A percentile compares a stretch with the other conserved stretches of the same genome.
phyloP scores from a whole-genome alignment of 2,329 filamentous ascomycete species.

The Neonectria coccinea region DNA sequence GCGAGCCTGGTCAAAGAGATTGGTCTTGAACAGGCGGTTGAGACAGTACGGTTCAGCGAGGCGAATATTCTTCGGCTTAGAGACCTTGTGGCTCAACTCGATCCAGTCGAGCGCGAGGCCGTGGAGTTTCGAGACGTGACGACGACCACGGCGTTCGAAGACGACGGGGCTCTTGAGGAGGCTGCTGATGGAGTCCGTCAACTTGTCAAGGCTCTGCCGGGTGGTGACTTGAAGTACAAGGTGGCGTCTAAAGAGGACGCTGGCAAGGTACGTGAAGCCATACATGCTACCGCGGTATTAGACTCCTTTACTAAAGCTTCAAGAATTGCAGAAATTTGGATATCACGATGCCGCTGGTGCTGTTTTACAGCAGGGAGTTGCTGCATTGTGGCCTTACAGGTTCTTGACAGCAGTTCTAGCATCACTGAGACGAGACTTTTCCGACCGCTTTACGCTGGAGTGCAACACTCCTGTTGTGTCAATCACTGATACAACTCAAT shows the following conservation, averaged over 20 bases:
- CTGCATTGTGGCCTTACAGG: constrained; percentile 62
- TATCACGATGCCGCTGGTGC: constrained; percentile 41
- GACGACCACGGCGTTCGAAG: constrained; percentile 26
- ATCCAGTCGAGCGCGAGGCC: constrained; percentile 10
- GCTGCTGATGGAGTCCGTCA: constrained; percentile 13
- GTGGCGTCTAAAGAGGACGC: constrained; percentile 9
- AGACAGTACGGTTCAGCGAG: constrained; percentile 56
- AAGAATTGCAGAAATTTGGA: constrained; percentile 13
- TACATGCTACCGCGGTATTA: neutral
- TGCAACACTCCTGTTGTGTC: constrained; percentile 50
- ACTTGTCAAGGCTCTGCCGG: constrained; percentile 21
- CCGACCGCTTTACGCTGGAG: constrained; percentile 50
- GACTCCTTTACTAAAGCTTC: neutral
- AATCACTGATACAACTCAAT: constrained; percentile 38
- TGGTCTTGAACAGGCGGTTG: constrained; percentile 52
- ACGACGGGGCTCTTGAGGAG: constrained; percentile 20
- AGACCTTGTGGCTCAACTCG: constrained; percentile 25
- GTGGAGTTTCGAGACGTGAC: constrained; percentile 28
- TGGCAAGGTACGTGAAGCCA: neutral
- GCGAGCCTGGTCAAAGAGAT: constrained; percentile 45
- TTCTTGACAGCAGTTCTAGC: constrained; percentile 57
- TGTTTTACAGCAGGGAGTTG: constrained; percentile 55
- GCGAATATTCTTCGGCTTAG: constrained; percentile 30
- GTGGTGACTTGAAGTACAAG: constrained; percentile 31
- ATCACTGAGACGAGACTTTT: constrained; percentile 49